phyloP scores from a whole-genome alignment of 257 asterid species.

The Plantago elongata region DNA sequence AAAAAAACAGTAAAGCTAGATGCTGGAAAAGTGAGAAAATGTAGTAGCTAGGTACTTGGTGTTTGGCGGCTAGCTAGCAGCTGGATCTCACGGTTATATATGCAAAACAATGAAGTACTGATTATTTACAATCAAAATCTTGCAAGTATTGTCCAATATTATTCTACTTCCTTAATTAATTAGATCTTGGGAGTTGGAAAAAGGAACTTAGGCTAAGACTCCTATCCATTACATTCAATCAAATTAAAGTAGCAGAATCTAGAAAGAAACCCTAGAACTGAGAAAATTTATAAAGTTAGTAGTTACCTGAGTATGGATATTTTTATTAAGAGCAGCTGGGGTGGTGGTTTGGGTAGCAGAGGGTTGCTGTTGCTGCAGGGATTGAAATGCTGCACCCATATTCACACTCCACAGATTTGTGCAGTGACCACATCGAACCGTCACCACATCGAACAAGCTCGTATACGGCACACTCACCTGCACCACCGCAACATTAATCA shows the following conservation, averaged over 20 bases:
- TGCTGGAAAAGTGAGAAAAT: background rate
- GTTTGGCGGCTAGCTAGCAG: background rate
- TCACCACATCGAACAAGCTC: conserved; percentile 70
- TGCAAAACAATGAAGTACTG: too few species aligned
- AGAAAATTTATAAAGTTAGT: conserved; percentile 26
- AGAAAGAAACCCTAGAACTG: conserved; percentile 51
- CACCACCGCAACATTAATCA: conserved; percentile 2
- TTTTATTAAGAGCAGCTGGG: conserved; percentile 6
- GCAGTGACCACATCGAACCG: conserved; percentile 94
- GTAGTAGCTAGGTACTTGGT: background rate
- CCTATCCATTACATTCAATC: conserved; percentile 31
- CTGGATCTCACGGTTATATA: background rate
- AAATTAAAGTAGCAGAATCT: conserved; percentile 36
- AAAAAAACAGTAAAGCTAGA: background rate
- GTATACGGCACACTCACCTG: conserved; percentile 96
- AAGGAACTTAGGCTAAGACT: too few species aligned
- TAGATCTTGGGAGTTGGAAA: too few species aligned
- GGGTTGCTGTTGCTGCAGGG: conserved; percentile 24
- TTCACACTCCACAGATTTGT: conserved; percentile 77
- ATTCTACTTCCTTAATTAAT: too few species aligned
- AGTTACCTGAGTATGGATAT: background rate
- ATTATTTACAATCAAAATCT: background rate
- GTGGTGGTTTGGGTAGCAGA: conserved; percentile 32
- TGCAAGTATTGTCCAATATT: conserved; percentile 1
- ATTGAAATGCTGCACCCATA: conserved; percentile 88